These are phyloP conservation scores for Toxicodendron radicans DNA, from an alignment of 345 rosid genomes.

Conservation along the genomic window DNA sequence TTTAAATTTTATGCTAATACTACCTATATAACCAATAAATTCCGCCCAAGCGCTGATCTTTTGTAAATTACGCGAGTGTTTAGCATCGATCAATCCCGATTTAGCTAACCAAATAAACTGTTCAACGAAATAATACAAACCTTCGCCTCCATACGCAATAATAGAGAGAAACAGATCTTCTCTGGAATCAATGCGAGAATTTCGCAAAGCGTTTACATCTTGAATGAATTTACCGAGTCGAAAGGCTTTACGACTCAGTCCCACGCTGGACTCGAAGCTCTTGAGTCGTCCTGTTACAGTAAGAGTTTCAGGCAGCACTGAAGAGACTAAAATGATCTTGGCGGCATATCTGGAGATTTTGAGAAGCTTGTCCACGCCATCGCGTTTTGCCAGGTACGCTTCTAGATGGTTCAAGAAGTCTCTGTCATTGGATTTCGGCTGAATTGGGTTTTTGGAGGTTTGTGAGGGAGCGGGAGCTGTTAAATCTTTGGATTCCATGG, in stretches of 20 bases:
- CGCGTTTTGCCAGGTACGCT: slow-evolving; percentile 71
- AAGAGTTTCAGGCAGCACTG: slow-evolving; percentile 48
- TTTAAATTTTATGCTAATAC: slow-evolving; percentile 64
- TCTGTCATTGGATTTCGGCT: slow-evolving; percentile 30
- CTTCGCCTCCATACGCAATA: slow-evolving; percentile 86
- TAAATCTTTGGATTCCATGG: slow-evolving; percentile 41
- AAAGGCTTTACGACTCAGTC: slow-evolving; percentile 96
- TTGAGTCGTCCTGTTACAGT: slow-evolving; percentile 47
- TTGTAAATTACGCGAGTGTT: slow-evolving; percentile 49
- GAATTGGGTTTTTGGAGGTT: slow-evolving; percentile 2
- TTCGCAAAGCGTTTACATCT: slow-evolving; percentile 69
- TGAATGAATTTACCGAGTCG: slow-evolving; percentile 91
- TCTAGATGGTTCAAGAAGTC: slow-evolving; percentile 75
- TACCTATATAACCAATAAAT: slow-evolving; percentile 71
- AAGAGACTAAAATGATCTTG: slow-evolving; percentile 76
- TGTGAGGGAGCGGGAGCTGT: slow-evolving; percentile 5
- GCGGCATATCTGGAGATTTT: slow-evolving; percentile 88
- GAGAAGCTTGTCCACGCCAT: slow-evolving; percentile 89
- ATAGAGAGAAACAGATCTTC: slow-evolving; percentile 42
- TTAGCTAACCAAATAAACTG: slow-evolving; percentile 86
- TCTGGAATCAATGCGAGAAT: slow-evolving; percentile 45
- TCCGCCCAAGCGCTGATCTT: slow-evolving; percentile 82
- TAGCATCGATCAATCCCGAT: slow-evolving; percentile 71
- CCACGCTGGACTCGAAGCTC: slow-evolving; percentile 90
- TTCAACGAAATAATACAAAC: slow-evolving; percentile 75